A percentile compares a stretch with the other conserved stretches of the same genome.
phyloP scores from a whole-genome alignment of 129 eudicot species.

The Arctium minus region DNA sequence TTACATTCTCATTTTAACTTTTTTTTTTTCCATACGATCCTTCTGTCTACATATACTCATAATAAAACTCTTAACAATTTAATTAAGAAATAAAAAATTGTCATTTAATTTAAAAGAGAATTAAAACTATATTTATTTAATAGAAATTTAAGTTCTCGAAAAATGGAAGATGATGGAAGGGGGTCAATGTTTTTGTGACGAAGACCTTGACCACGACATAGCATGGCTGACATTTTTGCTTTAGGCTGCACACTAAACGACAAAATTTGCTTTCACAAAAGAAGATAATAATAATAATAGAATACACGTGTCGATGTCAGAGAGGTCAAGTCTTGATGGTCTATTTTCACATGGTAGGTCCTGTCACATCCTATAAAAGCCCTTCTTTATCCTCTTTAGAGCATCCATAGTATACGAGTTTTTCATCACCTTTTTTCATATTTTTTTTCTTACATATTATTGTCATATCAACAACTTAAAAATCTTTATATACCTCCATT shows the following conservation, averaged over 20 bases:
- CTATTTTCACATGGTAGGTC: background rate
- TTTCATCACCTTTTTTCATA: no score
- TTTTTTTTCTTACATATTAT: no score
- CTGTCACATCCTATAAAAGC: background rate
- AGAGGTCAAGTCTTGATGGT: slow-evolving; percentile 4
- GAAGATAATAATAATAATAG: background rate
- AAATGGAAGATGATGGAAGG: background rate
- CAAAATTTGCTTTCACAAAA: background rate
- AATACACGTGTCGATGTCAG: slow-evolving; percentile 3
- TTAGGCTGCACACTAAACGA: background rate
- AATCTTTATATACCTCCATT: no score
- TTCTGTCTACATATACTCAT: no score
- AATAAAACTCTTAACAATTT: no score
- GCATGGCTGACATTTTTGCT: slow-evolving; percentile 18
- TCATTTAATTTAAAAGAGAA: background rate
- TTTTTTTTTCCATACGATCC: no score
- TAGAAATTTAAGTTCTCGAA: background rate
- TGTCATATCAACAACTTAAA: no score
- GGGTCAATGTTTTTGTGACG: background rate
- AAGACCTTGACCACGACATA: background rate
- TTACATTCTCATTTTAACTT: no score
- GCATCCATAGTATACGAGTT: no score
- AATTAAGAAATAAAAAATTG: no score
- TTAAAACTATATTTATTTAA: background rate
- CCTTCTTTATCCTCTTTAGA: background rate